phyloP scores from a whole-genome alignment of 106 monocot species.

The Platanthera guangdongensis region DNA sequence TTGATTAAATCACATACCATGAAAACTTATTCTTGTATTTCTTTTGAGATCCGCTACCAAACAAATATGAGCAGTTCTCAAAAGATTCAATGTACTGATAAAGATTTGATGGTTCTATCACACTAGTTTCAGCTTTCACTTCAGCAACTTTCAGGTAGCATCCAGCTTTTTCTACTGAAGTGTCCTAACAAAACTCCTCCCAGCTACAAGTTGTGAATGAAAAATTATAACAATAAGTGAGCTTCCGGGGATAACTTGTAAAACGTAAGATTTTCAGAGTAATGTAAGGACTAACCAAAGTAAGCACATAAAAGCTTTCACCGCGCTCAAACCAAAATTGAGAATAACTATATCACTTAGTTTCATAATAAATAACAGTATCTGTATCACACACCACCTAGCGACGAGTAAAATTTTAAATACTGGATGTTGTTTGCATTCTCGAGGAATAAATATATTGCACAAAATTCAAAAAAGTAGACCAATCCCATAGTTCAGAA shows the following conservation, averaged over 20 bases:
- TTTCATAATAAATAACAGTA: constrained; percentile 50
- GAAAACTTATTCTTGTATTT: constrained; percentile 13
- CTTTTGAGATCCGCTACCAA: constrained; percentile 6
- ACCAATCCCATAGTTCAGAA: constrained; percentile 83
- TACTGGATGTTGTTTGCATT: constrained; percentile 7
- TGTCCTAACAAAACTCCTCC: constrained; percentile 82
- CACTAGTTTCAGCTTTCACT: constrained; percentile 9
- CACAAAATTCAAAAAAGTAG: constrained; percentile 50
- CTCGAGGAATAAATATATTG: constrained; percentile 15
- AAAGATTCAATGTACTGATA: constrained; percentile 22
- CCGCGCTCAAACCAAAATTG: constrained; percentile 27
- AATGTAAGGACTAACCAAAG: constrained; percentile 38
- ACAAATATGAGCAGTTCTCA: constrained; percentile 12
- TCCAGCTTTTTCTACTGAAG: constrained; percentile 71
- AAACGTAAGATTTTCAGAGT: not conserved
- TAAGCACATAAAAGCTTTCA: constrained; percentile 54
- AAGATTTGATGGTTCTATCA: constrained; percentile 16
- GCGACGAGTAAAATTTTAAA: constrained; percentile 36
- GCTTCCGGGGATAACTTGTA: not conserved
- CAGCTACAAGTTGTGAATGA: constrained; percentile 32
- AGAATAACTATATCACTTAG: constrained; percentile 47
- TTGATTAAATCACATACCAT: constrained; percentile 20
- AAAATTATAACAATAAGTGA: not conserved
- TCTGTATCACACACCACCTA: constrained; percentile 63
- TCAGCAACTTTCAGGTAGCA: constrained; percentile 46